Conservation (phyloP, 345 rosid species). For the Pistacia integerrima region DNA sequence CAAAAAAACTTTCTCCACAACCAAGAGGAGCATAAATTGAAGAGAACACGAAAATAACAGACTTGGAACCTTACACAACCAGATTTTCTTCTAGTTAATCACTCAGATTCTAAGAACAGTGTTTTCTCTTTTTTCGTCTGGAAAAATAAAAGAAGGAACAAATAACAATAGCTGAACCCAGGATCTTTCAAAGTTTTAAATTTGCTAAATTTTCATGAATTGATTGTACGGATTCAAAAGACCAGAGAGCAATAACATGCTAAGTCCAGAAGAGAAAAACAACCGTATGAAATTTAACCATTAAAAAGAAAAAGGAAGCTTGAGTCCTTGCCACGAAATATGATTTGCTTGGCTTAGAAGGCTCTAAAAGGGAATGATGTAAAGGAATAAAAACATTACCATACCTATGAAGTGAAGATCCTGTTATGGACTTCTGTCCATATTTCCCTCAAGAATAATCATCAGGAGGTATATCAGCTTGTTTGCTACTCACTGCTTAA, state of each 20-base stretch:
- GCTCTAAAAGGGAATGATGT: not conserved
- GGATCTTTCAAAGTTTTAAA: too few species aligned
- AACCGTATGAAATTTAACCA: not conserved
- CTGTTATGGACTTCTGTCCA: constrained; percentile 44
- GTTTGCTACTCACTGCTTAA: constrained; percentile 29
- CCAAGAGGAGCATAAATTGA: not conserved
- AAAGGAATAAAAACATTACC: not conserved
- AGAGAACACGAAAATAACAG: not conserved
- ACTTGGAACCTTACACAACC: constrained; percentile 12
- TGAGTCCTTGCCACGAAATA: too few species aligned
- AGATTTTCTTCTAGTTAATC: too few species aligned
- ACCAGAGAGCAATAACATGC: not conserved
- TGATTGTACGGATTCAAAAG: too few species aligned
- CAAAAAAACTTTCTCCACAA: not conserved
- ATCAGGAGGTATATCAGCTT: constrained; percentile 38
- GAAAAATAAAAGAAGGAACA: too few species aligned
- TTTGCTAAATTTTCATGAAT: not conserved
- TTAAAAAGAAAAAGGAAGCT: not conserved
- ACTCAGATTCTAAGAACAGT: too few species aligned
- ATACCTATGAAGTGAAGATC: constrained; percentile 46
- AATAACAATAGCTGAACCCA: too few species aligned
- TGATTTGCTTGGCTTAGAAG: not conserved
- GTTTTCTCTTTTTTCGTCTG: too few species aligned
- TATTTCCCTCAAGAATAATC: constrained; percentile 42
- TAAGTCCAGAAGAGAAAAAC: not conserved